phyloP scores from a whole-genome alignment of 805 yeast species.

The Phaffomyces antillensis region DNA sequence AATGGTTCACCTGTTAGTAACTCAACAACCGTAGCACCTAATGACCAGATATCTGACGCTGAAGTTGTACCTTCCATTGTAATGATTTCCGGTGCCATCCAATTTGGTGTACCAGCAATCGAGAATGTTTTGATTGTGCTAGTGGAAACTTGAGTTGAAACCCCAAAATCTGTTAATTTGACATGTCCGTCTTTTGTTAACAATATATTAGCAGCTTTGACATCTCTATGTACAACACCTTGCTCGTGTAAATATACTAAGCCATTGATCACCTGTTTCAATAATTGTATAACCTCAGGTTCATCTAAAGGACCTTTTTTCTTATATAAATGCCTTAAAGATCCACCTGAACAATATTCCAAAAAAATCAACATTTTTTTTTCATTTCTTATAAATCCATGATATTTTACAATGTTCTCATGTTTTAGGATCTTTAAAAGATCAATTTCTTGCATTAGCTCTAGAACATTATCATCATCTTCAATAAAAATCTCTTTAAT shows the following conservation, averaged over 20 bases:
- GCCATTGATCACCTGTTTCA: conserved; percentile 65
- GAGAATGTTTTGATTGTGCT: conserved; percentile 44
- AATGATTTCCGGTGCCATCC: conserved; percentile 99
- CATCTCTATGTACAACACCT: conserved; percentile 66
- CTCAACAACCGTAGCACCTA: conserved; percentile 93
- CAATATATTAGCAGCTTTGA: conserved; percentile 72
- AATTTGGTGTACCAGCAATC: conserved; percentile 83
- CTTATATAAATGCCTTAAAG: conserved; percentile 40
- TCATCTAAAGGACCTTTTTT: conserved; percentile 47
- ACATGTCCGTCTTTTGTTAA: conserved; percentile 60
- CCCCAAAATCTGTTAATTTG: conserved; percentile 70
- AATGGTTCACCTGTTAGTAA: conserved; percentile 84
- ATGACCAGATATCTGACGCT: conserved; percentile 87
- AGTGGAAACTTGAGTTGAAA: conserved; percentile 62
- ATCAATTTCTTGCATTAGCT: conserved; percentile 55
- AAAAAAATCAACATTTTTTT: conserved; percentile 67
- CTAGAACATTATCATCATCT: conserved; percentile 64
- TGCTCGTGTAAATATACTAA: conserved; percentile 56
- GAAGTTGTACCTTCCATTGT: conserved; percentile 78
- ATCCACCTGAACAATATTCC: conserved; percentile 65
- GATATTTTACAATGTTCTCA: conserved; percentile 84
- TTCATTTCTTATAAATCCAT: conserved; percentile 77
- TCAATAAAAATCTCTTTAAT: conserved; percentile 69
- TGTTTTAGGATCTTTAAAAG: conserved; percentile 75
- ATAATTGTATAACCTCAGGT: conserved; percentile 49